Base-by-base conservation (phyloP, 192 early-diverging fungal genomes). In the Neocallimastix lanati region DNA sequence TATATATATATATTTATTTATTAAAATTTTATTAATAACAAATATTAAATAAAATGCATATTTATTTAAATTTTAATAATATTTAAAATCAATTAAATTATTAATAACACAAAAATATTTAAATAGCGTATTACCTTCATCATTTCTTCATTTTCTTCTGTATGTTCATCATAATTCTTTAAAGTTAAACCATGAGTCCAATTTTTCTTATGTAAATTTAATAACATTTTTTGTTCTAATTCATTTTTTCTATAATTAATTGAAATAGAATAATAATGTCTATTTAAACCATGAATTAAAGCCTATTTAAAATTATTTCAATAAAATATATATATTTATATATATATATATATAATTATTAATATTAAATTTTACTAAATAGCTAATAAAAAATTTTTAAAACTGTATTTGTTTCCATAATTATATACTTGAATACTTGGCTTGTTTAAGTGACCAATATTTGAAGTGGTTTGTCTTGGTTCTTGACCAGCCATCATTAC, bases 171-270 rank as follows among this genome's bases (percentile, higher is more conserved):
- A 82, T 98, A 97, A 84, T 95, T 93, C 29, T 86, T 84, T 35
- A 98, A 83, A 28, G 89, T 90, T 76, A 99, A 85, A n/a, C 96
- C 98, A 80, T 94, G 88, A 14, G 98, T 96, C 98, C 98, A 99
- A 82, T 95, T 95, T 87, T 97, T 96, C 87, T 98, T 98, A 89
- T 99, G 95, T 38, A 99, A 82, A 84, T 99, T 99, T 77, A 99
- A 87, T 38, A 99, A 84, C 98, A 99, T 99, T 86, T 98, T 95
- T 86, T 99, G 94, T 85, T 99, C 98, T 27, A 99, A 90, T 86
- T 97, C 94, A 83, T 99, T 99, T 87, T 99, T 99, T 80, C 98
- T 89, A 87, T 99, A 99, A 84, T 98, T 96, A 83, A 99, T 99
- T 40, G 93, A 96, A 83, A 99, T 98, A 29, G 96, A 98, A 84